Evolutionary conservation across 2,329 filamentous ascomycete genomes (phyloP).

Genomic region (Colletotrichum lindemuthianum): DNA sequence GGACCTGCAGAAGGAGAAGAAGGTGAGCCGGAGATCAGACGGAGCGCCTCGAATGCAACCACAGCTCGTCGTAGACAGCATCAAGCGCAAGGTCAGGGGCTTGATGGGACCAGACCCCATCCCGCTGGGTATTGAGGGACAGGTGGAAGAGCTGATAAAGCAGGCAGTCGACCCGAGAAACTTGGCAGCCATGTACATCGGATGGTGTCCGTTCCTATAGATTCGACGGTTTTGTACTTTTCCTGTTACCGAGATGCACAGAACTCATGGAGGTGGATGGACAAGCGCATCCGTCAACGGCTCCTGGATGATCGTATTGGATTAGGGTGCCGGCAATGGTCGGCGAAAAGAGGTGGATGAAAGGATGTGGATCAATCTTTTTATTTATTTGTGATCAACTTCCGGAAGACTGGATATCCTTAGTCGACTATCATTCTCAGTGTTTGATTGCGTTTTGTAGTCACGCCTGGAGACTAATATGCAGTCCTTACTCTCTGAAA

Average conservation of each 20-base stretch:
- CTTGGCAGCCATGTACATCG: conserved; percentile 95
- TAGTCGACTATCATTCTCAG: no score
- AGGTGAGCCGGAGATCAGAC: conserved; percentile 55
- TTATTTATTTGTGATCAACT: no score
- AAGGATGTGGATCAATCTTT: no score
- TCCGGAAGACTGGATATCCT: no score
- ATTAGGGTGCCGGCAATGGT: no score
- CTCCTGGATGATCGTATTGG: no score
- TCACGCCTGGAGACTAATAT: no score
- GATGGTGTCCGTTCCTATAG: conserved; percentile 77
- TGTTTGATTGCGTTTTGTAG: no score
- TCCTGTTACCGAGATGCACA: neutral
- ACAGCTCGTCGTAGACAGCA: conserved; percentile 86
- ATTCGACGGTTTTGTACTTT: neutral
- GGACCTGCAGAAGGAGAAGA: conserved; percentile 83
- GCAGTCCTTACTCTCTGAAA: no score
- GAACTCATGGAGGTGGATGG: no score
- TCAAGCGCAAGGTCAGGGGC: conserved; percentile 86
- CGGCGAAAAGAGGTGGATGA: no score
- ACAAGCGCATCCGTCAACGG: no score
- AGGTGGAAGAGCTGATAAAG: conserved; percentile 94
- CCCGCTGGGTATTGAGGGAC: conserved; percentile 92
- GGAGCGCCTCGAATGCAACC: conserved; percentile 61
- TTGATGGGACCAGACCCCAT: conserved; percentile 88
- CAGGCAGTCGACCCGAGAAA: conserved; percentile 85